A percentile compares a stretch with the other conserved stretches of the same genome.
Conservation (phyloP, 371 early-diverging fungal genomes). For the Entomophthora muscae region DNA sequence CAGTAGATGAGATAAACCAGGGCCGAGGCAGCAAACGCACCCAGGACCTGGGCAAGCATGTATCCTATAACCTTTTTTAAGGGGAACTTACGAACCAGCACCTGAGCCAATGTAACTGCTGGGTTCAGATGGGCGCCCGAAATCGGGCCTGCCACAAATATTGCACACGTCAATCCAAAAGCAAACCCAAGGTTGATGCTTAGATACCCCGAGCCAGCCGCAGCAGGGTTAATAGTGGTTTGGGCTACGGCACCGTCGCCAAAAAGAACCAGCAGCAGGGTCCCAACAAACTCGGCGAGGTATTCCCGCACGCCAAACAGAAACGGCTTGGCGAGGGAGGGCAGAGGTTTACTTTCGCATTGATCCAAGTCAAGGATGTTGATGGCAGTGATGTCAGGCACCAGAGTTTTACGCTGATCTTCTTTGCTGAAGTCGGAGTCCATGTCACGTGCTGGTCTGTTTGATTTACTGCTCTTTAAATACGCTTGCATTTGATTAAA, state of each 20-base stretch:
- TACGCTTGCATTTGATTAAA: no score
- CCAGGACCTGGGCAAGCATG: constrained; percentile 37
- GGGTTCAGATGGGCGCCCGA: constrained; percentile 75
- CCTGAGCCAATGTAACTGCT: constrained; percentile 49
- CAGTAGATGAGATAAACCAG: constrained; percentile 28
- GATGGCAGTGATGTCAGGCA: no score
- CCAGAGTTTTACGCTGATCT: no score
- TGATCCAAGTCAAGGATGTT: no score
- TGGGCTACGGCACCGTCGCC: constrained; percentile 45
- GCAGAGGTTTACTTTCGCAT: no score
- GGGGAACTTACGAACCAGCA: constrained; percentile 42
- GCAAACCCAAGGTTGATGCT: constrained; percentile 34
- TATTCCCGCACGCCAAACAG: constrained; percentile 1
- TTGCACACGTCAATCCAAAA: constrained; percentile 30
- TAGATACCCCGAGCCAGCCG: constrained; percentile 18
- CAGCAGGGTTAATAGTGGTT: constrained; percentile 11
- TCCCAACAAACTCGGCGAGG: constrained; percentile 56
- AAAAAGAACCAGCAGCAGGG: constrained; percentile 44
- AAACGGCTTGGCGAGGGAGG: no score
- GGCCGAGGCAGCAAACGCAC: constrained; percentile 52
- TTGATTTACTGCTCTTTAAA: no score
- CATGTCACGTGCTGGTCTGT: no score
- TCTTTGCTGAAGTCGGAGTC: no score
- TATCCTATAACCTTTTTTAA: constrained; percentile 37
- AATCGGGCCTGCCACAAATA: constrained; percentile 48